Evolutionary conservation across 768 basidiomycete species (phyloP).

Genomic region (Tremella fuciformis): DNA sequence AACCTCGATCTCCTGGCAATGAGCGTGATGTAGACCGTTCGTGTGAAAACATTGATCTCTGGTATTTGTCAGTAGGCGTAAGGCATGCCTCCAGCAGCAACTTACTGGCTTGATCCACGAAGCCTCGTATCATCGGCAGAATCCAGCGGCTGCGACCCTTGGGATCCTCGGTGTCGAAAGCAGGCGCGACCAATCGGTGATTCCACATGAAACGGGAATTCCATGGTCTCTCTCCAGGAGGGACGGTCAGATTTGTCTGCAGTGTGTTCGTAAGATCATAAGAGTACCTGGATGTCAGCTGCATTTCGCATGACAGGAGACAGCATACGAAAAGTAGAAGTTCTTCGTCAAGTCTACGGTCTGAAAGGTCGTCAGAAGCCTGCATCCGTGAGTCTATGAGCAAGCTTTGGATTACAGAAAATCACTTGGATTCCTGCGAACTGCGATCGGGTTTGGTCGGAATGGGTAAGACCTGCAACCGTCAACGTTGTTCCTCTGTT

Average conservation of each 20-base stretch:
- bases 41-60: slow-evolving; percentile 88
- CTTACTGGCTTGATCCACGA: slow-evolving; percentile 97
- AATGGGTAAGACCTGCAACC: slow-evolving; percentile 58
- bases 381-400: slow-evolving; percentile 14
- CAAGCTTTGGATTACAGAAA: background rate
- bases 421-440: slow-evolving; percentile 71
- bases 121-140: slow-evolving; percentile 86
- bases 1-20: slow-evolving; percentile 91
- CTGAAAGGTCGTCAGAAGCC: slow-evolving; percentile 84
- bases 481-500: background rate
- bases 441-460: slow-evolving; percentile 83
- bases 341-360: slow-evolving; percentile 98
- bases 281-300: slow-evolving; percentile 60
- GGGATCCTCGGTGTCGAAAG: slow-evolving; percentile 58
- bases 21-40: slow-evolving; percentile 87
- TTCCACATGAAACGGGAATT: slow-evolving; percentile 96
- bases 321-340: slow-evolving; percentile 85
- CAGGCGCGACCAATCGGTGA: slow-evolving; percentile 71
- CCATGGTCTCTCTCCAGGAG: slow-evolving; percentile 55
- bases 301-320: background rate
- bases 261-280: slow-evolving; percentile 96
- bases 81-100: slow-evolving; percentile 16
- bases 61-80: slow-evolving; percentile 1
- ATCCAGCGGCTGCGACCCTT: slow-evolving; percentile 68
- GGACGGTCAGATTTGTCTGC: slow-evolving; percentile 75